These are phyloP conservation scores for Nicotiana knightiana DNA, from an alignment of 257 asterid genomes.

Conservation along the genomic window DNA sequence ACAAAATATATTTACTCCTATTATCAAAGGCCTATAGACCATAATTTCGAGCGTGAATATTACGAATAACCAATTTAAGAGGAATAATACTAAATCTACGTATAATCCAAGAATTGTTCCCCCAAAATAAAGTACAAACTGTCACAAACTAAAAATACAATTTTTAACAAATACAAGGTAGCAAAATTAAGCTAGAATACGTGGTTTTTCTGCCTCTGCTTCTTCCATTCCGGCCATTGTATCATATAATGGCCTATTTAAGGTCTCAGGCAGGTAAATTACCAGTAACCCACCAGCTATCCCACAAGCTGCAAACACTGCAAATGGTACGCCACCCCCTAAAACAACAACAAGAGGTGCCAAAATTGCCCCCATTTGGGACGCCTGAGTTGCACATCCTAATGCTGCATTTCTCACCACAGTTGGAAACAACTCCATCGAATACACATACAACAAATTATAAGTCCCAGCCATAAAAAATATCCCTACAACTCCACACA, in stretches of 20 bases:
- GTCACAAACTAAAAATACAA: background rate
- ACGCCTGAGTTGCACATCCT: conserved; percentile 86
- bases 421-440: conserved; percentile 76
- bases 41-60: background rate
- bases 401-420: conserved; percentile 84
- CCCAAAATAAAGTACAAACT: background rate
- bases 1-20: too few relatives aligned
- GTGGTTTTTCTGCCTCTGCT: conserved; percentile 30
- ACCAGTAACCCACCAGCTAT: conserved; percentile 61
- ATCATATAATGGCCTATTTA: conserved; percentile 64
- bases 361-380: conserved; percentile 76
- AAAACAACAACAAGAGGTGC: conserved; percentile 71
- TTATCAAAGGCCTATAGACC: background rate
- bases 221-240: conserved; percentile 72
- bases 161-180: background rate
- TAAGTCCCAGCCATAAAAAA: conserved; percentile 95
- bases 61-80: background rate
- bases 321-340: conserved; percentile 58
- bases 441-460: conserved; percentile 64
- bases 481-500: conserved; percentile 58
- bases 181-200: background rate
- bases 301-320: conserved; percentile 65
- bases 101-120: background rate
- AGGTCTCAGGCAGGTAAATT: conserved; percentile 68
- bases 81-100: background rate